A percentile compares a stretch with the other conserved stretches of the same genome.
phyloP scores from a whole-genome alignment of 176 grass and related monocot genomes.

The Zoysia pacifica region DNA sequence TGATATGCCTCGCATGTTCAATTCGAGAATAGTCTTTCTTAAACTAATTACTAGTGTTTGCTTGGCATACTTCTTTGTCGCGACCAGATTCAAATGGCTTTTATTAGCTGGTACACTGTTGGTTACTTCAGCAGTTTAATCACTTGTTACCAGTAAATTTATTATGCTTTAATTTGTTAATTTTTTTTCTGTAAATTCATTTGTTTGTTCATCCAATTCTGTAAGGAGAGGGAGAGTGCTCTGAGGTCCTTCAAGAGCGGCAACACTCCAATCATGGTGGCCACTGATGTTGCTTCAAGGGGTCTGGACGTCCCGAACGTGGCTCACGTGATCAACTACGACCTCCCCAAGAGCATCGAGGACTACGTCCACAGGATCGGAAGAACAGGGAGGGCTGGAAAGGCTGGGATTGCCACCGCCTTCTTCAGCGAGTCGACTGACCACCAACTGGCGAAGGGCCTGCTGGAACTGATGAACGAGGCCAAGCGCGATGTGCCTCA shows the following conservation, averaged over 20 bases:
- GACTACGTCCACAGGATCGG: constrained; percentile 85
- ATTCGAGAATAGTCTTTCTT: not conserved
- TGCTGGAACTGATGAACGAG: constrained; percentile 66
- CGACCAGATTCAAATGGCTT: not conserved
- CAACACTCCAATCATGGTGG: constrained; percentile 66
- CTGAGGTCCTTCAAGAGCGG: constrained; percentile 75
- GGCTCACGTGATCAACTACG: constrained; percentile 81
- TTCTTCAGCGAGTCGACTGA: constrained; percentile 60
- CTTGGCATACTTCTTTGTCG: not conserved
- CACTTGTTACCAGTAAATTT: not conserved
- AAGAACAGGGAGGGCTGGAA: constrained; percentile 85
- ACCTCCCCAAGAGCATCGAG: constrained; percentile 74
- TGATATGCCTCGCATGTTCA: not conserved
- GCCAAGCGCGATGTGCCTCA: constrained; percentile 64
- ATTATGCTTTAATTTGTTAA: not conserved
- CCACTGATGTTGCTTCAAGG: constrained; percentile 77
- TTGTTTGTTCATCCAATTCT: constrained; percentile 27
- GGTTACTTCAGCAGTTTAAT: not conserved
- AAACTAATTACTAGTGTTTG: not conserved
- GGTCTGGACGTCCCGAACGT: constrained; percentile 82
- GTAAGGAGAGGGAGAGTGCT: constrained; percentile 78
- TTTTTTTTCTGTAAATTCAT: not conserved
- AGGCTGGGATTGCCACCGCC: constrained; percentile 67
- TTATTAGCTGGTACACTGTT: not conserved
- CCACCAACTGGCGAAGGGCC: constrained; percentile 51